A percentile compares a stretch with the other conserved stretches of the same genome.
phyloP scores from a whole-genome alignment of 495 filamentous ascomycete genomes.

The Evansstolkia leycettana region DNA sequence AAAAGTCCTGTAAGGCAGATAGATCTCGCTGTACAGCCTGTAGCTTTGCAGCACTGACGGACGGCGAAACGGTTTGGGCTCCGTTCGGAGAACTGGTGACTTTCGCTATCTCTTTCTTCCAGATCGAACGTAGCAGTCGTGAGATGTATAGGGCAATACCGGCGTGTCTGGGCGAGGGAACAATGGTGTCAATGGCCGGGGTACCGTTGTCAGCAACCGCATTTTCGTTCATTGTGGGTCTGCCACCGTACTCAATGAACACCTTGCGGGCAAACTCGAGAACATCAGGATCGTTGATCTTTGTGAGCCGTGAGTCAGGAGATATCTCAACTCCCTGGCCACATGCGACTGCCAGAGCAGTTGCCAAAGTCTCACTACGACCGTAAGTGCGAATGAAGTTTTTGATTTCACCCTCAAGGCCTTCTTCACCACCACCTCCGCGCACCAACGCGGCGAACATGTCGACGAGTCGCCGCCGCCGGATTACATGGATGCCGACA shows the following conservation, averaged over 20 bases:
- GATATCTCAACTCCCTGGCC: slow-evolving; percentile 74
- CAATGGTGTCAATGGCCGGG: slow-evolving; percentile 61
- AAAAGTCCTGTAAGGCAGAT: slow-evolving; percentile 63
- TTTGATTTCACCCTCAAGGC: slow-evolving; percentile 63
- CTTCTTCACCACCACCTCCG: slow-evolving; percentile 62
- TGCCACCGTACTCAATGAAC: slow-evolving; percentile 83
- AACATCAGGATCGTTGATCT: slow-evolving; percentile 68
- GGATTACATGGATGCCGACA: slow-evolving; percentile 71
- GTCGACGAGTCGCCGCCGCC: slow-evolving; percentile 76
- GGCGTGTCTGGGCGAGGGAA: slow-evolving; percentile 77
- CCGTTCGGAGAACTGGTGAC: slow-evolving; percentile 45
- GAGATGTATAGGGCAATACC: slow-evolving; percentile 80
- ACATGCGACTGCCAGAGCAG: slow-evolving; percentile 91
- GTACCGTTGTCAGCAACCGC: slow-evolving; percentile 47
- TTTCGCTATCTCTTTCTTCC: slow-evolving; percentile 56
- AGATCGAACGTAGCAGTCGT: slow-evolving; percentile 72
- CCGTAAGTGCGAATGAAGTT: slow-evolving; percentile 78
- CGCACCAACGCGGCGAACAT: slow-evolving; percentile 77
- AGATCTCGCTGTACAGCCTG: slow-evolving; percentile 68
- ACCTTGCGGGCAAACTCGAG: slow-evolving; percentile 71
- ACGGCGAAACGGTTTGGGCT: slow-evolving; percentile 32
- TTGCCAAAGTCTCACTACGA: slow-evolving; percentile 71
- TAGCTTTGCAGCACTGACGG: slow-evolving; percentile 51
- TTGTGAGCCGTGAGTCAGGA: slow-evolving; percentile 52
- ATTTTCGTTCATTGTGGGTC: slow-evolving; percentile 65